These are phyloP conservation scores for Pseudocohnilembus persalinus DNA, from an alignment of 169 alveolate species.

Conservation along the genomic window DNA sequence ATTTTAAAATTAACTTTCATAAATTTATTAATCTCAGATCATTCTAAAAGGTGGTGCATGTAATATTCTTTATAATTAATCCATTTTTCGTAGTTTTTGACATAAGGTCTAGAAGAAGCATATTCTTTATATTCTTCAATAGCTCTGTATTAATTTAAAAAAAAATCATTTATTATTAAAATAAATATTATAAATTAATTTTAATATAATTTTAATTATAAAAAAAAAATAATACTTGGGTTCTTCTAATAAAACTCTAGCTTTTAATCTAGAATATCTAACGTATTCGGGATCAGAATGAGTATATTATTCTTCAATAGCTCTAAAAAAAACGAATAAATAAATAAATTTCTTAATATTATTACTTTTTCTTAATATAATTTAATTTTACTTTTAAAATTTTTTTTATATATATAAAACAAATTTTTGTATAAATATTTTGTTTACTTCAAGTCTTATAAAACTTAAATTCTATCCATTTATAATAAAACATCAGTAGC, in stretches of 20 bases:
- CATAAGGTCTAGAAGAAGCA: neutral
- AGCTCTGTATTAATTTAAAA: neutral
- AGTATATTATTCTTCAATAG: slow-evolving; percentile 17
- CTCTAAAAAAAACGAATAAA: neutral
- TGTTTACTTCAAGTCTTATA: slow-evolving; percentile 15
- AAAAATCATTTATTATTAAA: too few relatives aligned
- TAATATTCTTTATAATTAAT: neutral
- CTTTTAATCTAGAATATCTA: slow-evolving; percentile 18
- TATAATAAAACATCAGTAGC: neutral
- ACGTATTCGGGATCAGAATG: slow-evolving; percentile 21
- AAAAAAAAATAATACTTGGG: too few relatives aligned
- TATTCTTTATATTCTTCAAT: neutral
- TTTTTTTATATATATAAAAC: neutral
- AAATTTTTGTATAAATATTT: neutral
- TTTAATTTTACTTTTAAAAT: neutral
- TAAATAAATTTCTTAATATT: neutral
- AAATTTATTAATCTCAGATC: neutral
- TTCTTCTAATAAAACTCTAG: slow-evolving; percentile 30
- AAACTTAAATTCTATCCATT: slow-evolving; percentile 23
- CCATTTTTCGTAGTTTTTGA: neutral
- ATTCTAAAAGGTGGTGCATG: neutral
- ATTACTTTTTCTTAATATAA: neutral
- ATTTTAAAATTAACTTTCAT: neutral
- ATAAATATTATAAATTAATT: too few relatives aligned
- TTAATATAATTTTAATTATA: too few relatives aligned